Evolutionary conservation across 768 basidiomycete genomes (phyloP), one percentile per base, ranked within the genome.

Genomic region (Agaricus subrufescens): DNA sequence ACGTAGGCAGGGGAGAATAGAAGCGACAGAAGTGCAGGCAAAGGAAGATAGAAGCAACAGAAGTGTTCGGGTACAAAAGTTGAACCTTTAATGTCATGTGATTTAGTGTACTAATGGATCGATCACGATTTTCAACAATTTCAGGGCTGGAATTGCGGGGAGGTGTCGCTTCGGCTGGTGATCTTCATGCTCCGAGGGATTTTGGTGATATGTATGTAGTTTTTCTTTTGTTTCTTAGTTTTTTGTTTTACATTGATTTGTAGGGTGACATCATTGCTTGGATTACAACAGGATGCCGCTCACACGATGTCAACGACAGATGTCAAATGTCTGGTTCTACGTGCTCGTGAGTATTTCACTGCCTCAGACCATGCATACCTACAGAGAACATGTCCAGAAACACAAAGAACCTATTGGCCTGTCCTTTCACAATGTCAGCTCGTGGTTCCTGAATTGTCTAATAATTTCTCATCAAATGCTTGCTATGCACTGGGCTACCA

Each of bases 371-470:
- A 15, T 14, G 1, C 31, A 5, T 45, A 34, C 19, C 43, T 23
- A 37, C 54, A 46, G 10, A 27, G 26, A 6, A 45, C n/a, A 38
- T 26, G 57, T 14, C 10, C 61, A 92, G 91, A 89, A 71, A 89
- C 90, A 0, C 87, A 91, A 31, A 83, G 81, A 64, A 91, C 89
- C 3, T 91, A 89, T 62, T 82, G 90, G 4, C 86, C 91, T 0
- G 79, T 92, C 0, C 71, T 93, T 23, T 91, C 90, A 3, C 87
- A 89, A 63, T 89, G 91, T 0, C 80, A 67, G 46, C 66, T 91
- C 9, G 76, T 92, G 10, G 67, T 90, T 1, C 86, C 86, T 8
- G 61, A 30, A 25, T 29, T 47, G 3, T 12, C 39, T 27, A 30
- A n/a, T n/a, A n/a, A n/a, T n/a, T n/a, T n/a, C n/a, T n/a, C n/a